Conservation (phyloP, 306 rosid species). For the Cotoneaster glaucophyllus region DNA sequence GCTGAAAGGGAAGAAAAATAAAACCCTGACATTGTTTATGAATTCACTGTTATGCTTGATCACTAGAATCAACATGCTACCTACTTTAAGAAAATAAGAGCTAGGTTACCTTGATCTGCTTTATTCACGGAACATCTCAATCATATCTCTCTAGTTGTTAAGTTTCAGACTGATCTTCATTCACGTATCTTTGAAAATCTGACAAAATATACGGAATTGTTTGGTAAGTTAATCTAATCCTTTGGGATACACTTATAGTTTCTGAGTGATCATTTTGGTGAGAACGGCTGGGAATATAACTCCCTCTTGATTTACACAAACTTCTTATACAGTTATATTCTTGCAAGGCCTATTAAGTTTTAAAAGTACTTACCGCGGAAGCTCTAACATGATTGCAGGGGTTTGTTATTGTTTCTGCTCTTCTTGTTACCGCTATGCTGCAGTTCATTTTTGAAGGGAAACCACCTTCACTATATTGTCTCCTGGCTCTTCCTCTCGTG, state of each 20-base stretch:
- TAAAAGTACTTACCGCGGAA: not conserved
- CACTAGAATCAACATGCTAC: not conserved
- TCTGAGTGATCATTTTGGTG: constrained; percentile 4
- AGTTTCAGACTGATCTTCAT: not conserved
- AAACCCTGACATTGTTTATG: not conserved
- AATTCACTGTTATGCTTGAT: not conserved
- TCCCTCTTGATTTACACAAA: not conserved
- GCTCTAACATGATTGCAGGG: constrained; percentile 62
- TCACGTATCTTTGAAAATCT: not conserved
- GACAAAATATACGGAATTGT: not conserved
- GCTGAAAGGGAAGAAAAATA: constrained; percentile 6
- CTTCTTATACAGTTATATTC: not conserved
- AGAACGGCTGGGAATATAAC: not conserved
- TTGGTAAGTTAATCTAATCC: not conserved
- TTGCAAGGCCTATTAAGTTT: not conserved
- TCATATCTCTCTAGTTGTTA: not conserved
- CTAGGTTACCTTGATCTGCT: not conserved
- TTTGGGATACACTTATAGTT: not conserved
- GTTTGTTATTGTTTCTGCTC: constrained; percentile 91
- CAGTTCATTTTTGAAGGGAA: constrained; percentile 93
- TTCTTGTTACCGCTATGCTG: constrained; percentile 81
- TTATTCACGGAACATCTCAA: not conserved
- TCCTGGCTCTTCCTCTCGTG: constrained; percentile 84
- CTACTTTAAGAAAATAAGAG: not conserved
- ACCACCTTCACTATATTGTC: constrained; percentile 80